phyloP scores from a whole-genome alignment of 2,329 filamentous ascomycete genomes.

The Diaporthe ampelina region DNA sequence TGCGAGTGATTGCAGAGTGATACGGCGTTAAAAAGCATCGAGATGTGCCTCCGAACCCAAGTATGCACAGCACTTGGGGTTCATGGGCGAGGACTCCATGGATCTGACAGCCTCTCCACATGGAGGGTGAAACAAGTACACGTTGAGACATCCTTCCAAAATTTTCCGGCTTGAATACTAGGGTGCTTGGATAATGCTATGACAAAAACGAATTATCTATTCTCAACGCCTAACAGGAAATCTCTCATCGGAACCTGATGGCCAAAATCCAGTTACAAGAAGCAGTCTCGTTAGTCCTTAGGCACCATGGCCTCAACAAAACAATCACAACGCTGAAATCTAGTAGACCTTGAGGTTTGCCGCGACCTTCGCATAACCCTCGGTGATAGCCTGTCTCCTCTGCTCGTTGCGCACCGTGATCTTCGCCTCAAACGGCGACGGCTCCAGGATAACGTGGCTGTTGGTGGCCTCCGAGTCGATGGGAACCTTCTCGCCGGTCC shows the following conservation, averaged over 20 bases:
- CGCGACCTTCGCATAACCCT: constrained; percentile 53
- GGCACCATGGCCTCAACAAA: neutral
- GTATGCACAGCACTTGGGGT: no score
- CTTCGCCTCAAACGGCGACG: constrained; percentile 60
- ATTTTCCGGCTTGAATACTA: no score
- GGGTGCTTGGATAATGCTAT: fast-evolving
- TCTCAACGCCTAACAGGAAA: neutral
- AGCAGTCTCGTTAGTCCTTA: neutral
- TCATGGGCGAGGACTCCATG: neutral
- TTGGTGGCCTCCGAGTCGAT: constrained; percentile 66
- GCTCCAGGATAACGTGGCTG: constrained; percentile 67
- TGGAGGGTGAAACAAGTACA: neutral
- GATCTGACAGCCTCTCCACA: neutral
- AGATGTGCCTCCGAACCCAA: no score
- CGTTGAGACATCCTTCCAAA: neutral
- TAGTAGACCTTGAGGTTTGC: constrained; percentile 48
- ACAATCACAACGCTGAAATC: neutral
- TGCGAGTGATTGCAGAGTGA: no score
- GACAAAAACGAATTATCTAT: neutral
- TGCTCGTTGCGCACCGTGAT: constrained; percentile 58
- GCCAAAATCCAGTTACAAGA: neutral
- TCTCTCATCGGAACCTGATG: neutral
- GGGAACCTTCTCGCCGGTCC: constrained; percentile 57
- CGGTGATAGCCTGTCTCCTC: constrained; percentile 54
- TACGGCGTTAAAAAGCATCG: no score